A percentile compares a stretch with the other conserved stretches of the same genome.
These are phyloP conservation scores for Xerophyta viscosa DNA, from an alignment of 106 monocot species.

Conservation along the genomic window DNA sequence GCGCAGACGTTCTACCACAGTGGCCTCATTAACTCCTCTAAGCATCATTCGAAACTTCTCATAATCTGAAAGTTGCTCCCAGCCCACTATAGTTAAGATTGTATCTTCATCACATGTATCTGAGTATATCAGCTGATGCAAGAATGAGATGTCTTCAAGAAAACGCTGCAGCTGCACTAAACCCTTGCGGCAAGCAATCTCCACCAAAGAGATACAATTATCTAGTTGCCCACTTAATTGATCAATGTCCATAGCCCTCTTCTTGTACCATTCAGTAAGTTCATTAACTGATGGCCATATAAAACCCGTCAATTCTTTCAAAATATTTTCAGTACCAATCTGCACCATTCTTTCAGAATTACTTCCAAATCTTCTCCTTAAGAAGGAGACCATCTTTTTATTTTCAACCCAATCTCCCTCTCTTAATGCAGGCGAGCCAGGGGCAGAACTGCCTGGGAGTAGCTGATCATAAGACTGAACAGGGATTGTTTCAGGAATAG, in stretches of 20 bases:
- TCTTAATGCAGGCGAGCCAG: slow-evolving; percentile 35
- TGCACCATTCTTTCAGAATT: slow-evolving; percentile 24
- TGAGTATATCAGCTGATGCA: slow-evolving; percentile 71
- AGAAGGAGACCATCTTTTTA: slow-evolving; percentile 46
- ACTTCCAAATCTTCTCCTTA: slow-evolving; percentile 26
- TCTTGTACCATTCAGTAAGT: slow-evolving; percentile 73
- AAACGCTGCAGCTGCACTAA: slow-evolving; percentile 54
- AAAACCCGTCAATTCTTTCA: slow-evolving; percentile 44
- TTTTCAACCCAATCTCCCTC: slow-evolving; percentile 92
- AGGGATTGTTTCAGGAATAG: slow-evolving; percentile 87
- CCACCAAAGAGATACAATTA: slow-evolving; percentile 66
- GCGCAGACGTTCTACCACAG: slow-evolving; percentile 37
- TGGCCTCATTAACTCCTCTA: slow-evolving; percentile 50
- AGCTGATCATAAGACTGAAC: slow-evolving; percentile 84
- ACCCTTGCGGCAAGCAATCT: slow-evolving; percentile 65
- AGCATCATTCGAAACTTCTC: slow-evolving; percentile 86
- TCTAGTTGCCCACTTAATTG: slow-evolving; percentile 83
- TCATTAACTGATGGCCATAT: slow-evolving; percentile 70
- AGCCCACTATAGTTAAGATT: slow-evolving; percentile 47
- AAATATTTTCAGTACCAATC: slow-evolving; percentile 58
- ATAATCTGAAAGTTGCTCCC: slow-evolving; percentile 82
- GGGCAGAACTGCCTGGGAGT: slow-evolving; percentile 64
- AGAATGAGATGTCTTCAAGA: slow-evolving; percentile 63
- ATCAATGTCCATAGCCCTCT: slow-evolving; percentile 82
- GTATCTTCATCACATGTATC: slow-evolving; percentile 41